These are phyloP conservation scores for Naganishia antarctica DNA, from an alignment of 768 basidiomycete species.

Conservation along the genomic window DNA sequence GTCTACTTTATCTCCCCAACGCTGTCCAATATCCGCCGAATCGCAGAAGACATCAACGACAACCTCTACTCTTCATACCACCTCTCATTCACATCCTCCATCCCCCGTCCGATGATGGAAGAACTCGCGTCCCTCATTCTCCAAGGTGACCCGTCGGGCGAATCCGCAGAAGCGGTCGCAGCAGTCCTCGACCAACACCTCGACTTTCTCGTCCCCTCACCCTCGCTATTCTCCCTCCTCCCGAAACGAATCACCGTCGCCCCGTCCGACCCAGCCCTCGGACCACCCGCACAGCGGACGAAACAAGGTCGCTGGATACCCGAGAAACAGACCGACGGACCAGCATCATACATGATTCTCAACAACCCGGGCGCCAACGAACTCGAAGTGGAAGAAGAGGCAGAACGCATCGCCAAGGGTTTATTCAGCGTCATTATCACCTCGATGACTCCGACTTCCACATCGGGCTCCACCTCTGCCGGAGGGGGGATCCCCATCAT, in stretches of 20 bases:
- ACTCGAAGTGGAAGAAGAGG: constrained; percentile 83
- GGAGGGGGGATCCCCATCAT: constrained; percentile 76
- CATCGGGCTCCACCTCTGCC: background rate
- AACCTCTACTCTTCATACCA: constrained; percentile 86
- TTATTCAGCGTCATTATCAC: constrained; percentile 78
- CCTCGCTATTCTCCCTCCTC: constrained; percentile 84
- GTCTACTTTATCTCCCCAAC: constrained; percentile 95
- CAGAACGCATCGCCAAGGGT: constrained; percentile 83
- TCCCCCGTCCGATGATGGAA: constrained; percentile 81
- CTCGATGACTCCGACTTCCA: constrained; percentile 63
- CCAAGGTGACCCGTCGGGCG: constrained; percentile 51
- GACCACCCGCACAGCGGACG: constrained; percentile 3
- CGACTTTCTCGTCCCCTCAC: constrained; percentile 89
- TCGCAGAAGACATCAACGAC: constrained; percentile 81
- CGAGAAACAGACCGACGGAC: constrained; percentile 40
- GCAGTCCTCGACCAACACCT: constrained; percentile 95
- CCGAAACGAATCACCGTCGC: constrained; percentile 50
- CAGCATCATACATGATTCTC: constrained; percentile 71
- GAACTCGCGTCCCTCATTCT: constrained; percentile 88
- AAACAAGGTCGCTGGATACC: constrained; percentile 26
- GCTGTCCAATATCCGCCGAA: constrained; percentile 73
- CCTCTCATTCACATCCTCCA: constrained; percentile 88
- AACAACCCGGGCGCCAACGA: constrained; percentile 89
- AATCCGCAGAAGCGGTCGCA: constrained; percentile 34
- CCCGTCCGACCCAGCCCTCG: constrained; percentile 4